Conservation (phyloP, 23 red algal genomes). For the Agarophyton chilense region DNA sequence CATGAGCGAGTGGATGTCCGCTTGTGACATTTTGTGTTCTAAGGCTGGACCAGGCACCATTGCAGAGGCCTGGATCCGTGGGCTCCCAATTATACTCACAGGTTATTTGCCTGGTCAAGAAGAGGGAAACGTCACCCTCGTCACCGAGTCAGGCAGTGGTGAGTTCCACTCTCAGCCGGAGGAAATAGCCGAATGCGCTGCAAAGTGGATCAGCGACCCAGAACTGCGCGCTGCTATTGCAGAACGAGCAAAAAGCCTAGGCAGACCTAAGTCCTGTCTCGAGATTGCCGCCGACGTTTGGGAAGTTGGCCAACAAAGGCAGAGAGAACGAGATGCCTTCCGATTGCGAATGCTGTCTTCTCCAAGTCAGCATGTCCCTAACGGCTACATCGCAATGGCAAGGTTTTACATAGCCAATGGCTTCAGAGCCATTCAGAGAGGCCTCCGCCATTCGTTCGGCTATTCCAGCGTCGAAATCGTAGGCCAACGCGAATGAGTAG, state of each 20-base stretch:
- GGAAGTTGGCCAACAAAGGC: conserved; percentile 47
- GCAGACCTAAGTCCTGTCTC: conserved; percentile 33
- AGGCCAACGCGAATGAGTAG: conserved; percentile 3
- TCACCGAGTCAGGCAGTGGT: conserved; percentile 84
- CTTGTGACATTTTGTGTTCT: conserved; percentile 85
- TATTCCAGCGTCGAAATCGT: conserved; percentile 22
- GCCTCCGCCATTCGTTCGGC: conserved; percentile 25
- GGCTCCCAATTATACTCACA: conserved; percentile 89
- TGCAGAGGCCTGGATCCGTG: conserved; percentile 93
- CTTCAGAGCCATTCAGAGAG: conserved; percentile 20
- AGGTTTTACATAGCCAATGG: conserved; percentile 47
- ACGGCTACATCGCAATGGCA: conserved; percentile 68
- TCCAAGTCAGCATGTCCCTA: conserved; percentile 22
- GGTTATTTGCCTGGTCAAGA: conserved; percentile 96
- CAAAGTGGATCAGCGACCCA: conserved; percentile 74
- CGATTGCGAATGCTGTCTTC: neutral
- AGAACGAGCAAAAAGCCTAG: conserved; percentile 42
- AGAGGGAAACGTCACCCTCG: conserved; percentile 89
- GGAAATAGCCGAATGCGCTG: conserved; percentile 68
- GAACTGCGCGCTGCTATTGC: conserved; percentile 62
- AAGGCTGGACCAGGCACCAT: conserved; percentile 98
- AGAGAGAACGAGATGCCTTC: conserved; percentile 34
- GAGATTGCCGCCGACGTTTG: conserved; percentile 73
- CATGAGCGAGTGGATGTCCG: conserved; percentile 96
- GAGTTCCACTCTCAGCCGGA: conserved; percentile 74